Conservation (phyloP, 208 protist species). For the Wallacemonas sp. region DNA sequence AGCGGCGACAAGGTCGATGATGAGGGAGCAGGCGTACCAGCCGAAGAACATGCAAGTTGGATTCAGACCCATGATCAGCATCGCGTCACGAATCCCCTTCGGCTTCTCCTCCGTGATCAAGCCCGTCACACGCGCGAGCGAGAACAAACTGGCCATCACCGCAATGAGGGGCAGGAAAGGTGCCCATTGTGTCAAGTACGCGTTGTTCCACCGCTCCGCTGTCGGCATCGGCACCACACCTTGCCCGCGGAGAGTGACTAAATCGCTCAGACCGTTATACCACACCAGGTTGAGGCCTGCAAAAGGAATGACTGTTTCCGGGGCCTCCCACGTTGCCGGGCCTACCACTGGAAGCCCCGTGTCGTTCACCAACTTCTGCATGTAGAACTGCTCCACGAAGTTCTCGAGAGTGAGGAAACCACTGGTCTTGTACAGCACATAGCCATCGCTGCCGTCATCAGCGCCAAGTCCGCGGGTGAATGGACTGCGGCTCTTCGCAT, state of each 20-base stretch:
- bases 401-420: constrained; percentile 86
- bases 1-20: constrained; percentile 61
- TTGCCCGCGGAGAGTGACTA: constrained; percentile 36
- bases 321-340: constrained; percentile 13
- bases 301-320: background rate
- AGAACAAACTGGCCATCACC: constrained; percentile 70
- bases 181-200: constrained; percentile 56
- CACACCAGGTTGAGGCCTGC: background rate
- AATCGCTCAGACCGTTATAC: constrained; percentile 33
- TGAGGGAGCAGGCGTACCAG: constrained; percentile 63
- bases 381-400: constrained; percentile 66
- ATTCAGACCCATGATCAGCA: constrained; percentile 90
- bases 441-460: constrained; percentile 29
- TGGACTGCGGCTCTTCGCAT: constrained; percentile 29
- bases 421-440: constrained; percentile 71
- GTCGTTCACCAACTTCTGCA: constrained; percentile 19
- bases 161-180: constrained; percentile 82
- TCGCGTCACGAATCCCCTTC: constrained; percentile 72
- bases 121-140: constrained; percentile 57
- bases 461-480: constrained; percentile 38
- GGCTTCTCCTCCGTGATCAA: constrained; percentile 84
- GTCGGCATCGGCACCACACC: constrained; percentile 63
- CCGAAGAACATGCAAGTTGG: constrained; percentile 64
- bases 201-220: constrained; percentile 35
- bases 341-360: background rate